Percentiles rank a stretch among this genome's conserved stretches.
Evolutionary conservation across 1,284 basidiomycete species (phyloP).

Genomic region (Apiotrichum brassicae): DNA sequence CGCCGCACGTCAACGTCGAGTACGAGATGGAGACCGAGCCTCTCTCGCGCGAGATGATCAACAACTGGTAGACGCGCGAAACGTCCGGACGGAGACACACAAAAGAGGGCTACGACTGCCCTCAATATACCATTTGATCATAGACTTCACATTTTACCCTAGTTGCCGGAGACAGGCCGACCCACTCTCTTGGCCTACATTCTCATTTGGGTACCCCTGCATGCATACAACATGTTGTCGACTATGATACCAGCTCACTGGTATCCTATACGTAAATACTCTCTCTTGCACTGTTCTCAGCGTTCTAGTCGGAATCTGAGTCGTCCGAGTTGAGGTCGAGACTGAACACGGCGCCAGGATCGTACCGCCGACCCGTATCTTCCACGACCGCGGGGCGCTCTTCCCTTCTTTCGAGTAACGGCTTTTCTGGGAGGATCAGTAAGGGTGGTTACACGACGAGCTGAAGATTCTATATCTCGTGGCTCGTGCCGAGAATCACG

Average conservation of each 20-base stretch:
- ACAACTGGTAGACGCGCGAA: slow-evolving; percentile 43
- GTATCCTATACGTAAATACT: too few relatives aligned
- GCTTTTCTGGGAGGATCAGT: too few relatives aligned
- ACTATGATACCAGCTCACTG: neutral
- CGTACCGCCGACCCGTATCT: slow-evolving; percentile 29
- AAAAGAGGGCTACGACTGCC: neutral
- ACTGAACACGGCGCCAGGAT: slow-evolving; percentile 36
- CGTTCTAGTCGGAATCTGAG: slow-evolving; percentile 19
- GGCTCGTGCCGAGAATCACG: too few relatives aligned
- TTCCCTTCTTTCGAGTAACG: slow-evolving; percentile 10
- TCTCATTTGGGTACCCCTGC: slow-evolving; percentile 10
- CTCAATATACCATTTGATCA: slow-evolving; percentile 2
- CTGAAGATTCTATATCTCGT: too few relatives aligned
- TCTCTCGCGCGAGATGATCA: slow-evolving; percentile 50
- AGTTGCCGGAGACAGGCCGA: too few relatives aligned
- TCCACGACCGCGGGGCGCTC: slow-evolving; percentile 19
- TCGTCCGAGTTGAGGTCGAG: slow-evolving; percentile 39
- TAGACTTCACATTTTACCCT: too few relatives aligned
- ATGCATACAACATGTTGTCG: slow-evolving; percentile 24
- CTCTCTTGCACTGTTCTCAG: neutral
- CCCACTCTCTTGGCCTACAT: slow-evolving; percentile 1
- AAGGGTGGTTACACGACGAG: too few relatives aligned
- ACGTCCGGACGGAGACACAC: neutral
- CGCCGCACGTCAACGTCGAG: slow-evolving; percentile 81
- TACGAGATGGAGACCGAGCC: slow-evolving; percentile 87